phyloP scores from a whole-genome alignment of 768 basidiomycete genomes.

The Boletus sp. region DNA sequence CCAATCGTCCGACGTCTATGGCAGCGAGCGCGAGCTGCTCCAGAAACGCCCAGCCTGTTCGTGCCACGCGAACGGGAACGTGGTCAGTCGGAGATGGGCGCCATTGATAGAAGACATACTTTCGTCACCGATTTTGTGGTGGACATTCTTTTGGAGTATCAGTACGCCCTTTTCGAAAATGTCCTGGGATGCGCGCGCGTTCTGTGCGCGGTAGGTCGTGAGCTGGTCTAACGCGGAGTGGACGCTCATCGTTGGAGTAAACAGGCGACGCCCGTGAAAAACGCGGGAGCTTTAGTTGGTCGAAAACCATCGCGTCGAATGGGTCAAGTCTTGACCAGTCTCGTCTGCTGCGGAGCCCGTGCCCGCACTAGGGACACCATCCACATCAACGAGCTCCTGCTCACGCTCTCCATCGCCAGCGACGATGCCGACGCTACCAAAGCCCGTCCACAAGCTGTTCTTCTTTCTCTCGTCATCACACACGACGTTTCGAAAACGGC shows the following conservation, averaged over 20 bases:
- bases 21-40: slow-evolving; percentile 82
- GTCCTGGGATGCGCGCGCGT: slow-evolving; percentile 54
- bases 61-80: neutral
- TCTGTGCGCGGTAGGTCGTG: slow-evolving; percentile 52
- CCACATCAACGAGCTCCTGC: slow-evolving; percentile 47
- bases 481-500: slow-evolving; percentile 53
- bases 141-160: slow-evolving; percentile 48
- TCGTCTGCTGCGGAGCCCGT: neutral
- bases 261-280: too few species aligned
- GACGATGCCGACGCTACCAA: slow-evolving; percentile 30
- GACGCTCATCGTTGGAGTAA: slow-evolving; percentile 39
- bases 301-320: neutral
- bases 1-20: slow-evolving; percentile 68
- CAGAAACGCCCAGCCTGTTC: slow-evolving; percentile 70
- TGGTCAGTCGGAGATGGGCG: neutral
- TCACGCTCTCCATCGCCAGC: slow-evolving; percentile 40
- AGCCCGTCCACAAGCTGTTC: slow-evolving; percentile 47
- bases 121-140: slow-evolving; percentile 53
- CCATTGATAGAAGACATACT: slow-evolving; percentile 33
- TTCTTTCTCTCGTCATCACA: slow-evolving; percentile 49
- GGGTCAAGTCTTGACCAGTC: neutral
- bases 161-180: slow-evolving; percentile 52
- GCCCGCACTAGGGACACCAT: slow-evolving; percentile 32
- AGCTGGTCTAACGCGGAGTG: slow-evolving; percentile 50
- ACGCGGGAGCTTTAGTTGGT: neutral